Percentiles rank a stretch among this genome's conserved stretches.
phyloP scores from a whole-genome alignment of 495 filamentous ascomycete species.

The Hypoxylon fragiforme region DNA sequence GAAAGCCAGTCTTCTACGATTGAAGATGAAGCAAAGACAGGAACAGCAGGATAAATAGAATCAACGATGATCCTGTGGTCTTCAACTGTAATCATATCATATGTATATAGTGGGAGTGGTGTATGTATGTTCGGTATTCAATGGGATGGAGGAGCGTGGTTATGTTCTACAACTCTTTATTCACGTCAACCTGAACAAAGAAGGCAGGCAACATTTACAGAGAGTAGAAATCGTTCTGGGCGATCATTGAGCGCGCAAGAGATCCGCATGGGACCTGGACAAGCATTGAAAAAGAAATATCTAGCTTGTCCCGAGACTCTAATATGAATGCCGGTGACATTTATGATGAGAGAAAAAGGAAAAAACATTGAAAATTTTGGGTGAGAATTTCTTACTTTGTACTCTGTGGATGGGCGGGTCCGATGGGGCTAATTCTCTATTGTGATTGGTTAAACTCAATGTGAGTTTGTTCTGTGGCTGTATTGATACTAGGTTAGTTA shows the following conservation, averaged over 20 bases:
- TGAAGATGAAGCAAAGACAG: constrained; percentile 86
- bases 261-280: constrained; percentile 81
- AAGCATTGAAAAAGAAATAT: constrained; percentile 76
- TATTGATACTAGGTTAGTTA: too few relatives aligned
- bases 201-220: constrained; percentile 65
- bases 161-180: constrained; percentile 52
- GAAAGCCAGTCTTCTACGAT: constrained; percentile 71
- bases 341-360: constrained; percentile 61
- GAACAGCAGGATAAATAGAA: constrained; percentile 36
- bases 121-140: not conserved
- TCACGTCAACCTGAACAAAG: constrained; percentile 51
- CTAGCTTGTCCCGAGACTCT: constrained; percentile 98
- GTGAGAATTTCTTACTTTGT: constrained; percentile 25
- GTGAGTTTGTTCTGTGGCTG: constrained; percentile 21
- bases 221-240: constrained; percentile 79
- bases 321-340: constrained; percentile 97
- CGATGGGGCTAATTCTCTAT: constrained; percentile 6
- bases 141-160: constrained; percentile 10
- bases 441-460: constrained; percentile 4
- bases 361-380: constrained; percentile 32
- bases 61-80: too few relatives aligned
- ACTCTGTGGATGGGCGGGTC: not conserved
- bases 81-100: too few relatives aligned
- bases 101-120: too few relatives aligned
- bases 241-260: constrained; percentile 98